Evolutionary conservation across 306 rosid genomes (phyloP).

Genomic region (Vigna hirtella): DNA sequence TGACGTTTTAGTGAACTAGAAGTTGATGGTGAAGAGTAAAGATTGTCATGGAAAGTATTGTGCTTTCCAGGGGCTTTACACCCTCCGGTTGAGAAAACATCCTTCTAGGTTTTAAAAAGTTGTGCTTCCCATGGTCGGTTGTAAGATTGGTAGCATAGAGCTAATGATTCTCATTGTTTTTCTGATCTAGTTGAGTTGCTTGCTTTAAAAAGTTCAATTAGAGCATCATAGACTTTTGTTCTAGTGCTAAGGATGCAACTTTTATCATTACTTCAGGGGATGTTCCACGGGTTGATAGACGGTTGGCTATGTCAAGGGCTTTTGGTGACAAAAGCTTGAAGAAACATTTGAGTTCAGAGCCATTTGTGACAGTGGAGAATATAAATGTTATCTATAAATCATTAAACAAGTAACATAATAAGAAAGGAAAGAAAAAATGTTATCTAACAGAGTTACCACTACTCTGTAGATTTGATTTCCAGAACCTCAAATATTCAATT

Average conservation of each 20-base stretch:
- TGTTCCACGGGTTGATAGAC: constrained; percentile 95
- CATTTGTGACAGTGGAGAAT: constrained; percentile 61
- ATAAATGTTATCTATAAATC: constrained; percentile 43
- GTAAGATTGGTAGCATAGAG: constrained; percentile 28
- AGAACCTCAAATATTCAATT: no score
- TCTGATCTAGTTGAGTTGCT: constrained; percentile 28
- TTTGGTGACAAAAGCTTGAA: constrained; percentile 97
- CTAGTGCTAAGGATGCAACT: constrained; percentile 37
- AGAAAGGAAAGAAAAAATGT: no score
- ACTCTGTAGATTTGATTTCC: no score
- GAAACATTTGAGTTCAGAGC: constrained; percentile 92
- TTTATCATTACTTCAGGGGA: constrained; percentile 67
- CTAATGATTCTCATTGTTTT: constrained; percentile 32
- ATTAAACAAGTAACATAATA: no score
- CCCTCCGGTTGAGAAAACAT: no score
- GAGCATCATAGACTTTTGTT: constrained; percentile 30
- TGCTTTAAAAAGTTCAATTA: constrained; percentile 30
- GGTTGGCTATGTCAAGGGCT: constrained; percentile 91
- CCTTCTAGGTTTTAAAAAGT: no score
- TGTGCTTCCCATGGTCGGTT: not conserved
- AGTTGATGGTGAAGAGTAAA: no score
- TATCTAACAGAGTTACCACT: no score
- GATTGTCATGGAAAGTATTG: no score
- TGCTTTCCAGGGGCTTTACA: no score
- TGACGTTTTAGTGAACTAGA: no score